phyloP scores from a whole-genome alignment of 2,329 filamentous ascomycete species.

The Phymatotrichopsis omnivora region DNA sequence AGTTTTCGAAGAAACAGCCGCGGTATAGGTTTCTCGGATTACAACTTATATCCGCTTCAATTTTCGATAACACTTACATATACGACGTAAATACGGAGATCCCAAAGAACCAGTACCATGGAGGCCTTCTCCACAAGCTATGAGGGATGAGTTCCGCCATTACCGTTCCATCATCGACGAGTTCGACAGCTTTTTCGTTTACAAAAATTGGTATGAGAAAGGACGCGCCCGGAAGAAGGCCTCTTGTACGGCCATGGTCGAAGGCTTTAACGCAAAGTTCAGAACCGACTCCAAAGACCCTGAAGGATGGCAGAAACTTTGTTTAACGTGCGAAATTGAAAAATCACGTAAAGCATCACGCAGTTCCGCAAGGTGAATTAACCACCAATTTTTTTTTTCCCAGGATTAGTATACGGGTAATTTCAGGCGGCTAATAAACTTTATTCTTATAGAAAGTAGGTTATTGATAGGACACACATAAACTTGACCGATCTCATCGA shows the following conservation, averaged over 20 bases:
- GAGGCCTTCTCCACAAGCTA: constrained; percentile 10
- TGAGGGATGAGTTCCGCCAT: not conserved
- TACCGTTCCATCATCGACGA: constrained; percentile 5
- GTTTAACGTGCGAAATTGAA: constrained; percentile 7
- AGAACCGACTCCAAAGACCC: constrained; percentile 12
- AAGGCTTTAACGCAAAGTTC: constrained; percentile 15
- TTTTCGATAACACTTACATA: no score
- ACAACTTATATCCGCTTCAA: no score
- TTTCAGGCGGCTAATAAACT: not conserved
- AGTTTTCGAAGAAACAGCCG: no score
- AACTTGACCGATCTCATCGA: constrained; percentile 17
- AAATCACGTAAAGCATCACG: constrained; percentile 10
- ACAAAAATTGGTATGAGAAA: constrained; percentile 1
- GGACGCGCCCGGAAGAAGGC: constrained; percentile 4
- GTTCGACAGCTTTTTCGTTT: constrained; percentile 1
- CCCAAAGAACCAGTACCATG: no score
- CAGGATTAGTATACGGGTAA: not conserved
- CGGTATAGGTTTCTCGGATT: no score
- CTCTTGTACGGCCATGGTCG: constrained; percentile 6
- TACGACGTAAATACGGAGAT: no score
- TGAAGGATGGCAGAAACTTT: constrained; percentile 18
- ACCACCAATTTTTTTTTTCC: not conserved
- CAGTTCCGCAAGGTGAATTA: constrained; percentile 11
- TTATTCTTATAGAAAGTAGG: not conserved
- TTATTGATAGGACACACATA: constrained; percentile 8